These are phyloP conservation scores for Papiliotrema laurentii DNA, from an alignment of 1,284 basidiomycete genomes.

Conservation along the genomic window DNA sequence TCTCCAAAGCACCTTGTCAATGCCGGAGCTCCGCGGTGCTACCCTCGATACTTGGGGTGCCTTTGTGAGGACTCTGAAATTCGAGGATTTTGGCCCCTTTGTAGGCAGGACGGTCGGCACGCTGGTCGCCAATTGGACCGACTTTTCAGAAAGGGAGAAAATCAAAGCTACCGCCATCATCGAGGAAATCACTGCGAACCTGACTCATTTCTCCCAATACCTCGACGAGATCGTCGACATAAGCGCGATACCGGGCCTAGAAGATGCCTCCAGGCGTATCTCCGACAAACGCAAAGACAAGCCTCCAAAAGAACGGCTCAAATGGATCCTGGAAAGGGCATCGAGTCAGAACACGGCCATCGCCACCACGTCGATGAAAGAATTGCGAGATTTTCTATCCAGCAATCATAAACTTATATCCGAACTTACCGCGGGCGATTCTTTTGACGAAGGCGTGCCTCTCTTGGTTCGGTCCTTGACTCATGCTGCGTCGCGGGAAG, in stretches of 20 bases:
- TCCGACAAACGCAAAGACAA: conserved; percentile 57
- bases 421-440: conserved; percentile 69
- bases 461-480: conserved; percentile 68
- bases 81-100: conserved; percentile 73
- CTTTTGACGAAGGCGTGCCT: conserved; percentile 75
- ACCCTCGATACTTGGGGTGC: conserved; percentile 77
- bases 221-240: conserved; percentile 78
- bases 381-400: conserved; percentile 66
- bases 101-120: conserved; percentile 85
- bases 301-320: conserved; percentile 54
- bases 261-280: conserved; percentile 53
- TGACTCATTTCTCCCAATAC: conserved; percentile 50
- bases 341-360: conserved; percentile 79
- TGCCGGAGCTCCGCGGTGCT: conserved; percentile 66
- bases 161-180: conserved; percentile 61
- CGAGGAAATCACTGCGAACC: conserved; percentile 67
- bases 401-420: conserved; percentile 57
- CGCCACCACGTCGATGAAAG: conserved; percentile 68
- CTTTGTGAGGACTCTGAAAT: conserved; percentile 69
- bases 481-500: conserved; percentile 68
- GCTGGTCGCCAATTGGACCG: conserved; percentile 70
- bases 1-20: conserved; percentile 77
- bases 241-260: conserved; percentile 64
- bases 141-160: conserved; percentile 57
- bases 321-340: conserved; percentile 68